Base-by-base conservation (phyloP, 257 asterid species). In the Primulina eburnea region DNA sequence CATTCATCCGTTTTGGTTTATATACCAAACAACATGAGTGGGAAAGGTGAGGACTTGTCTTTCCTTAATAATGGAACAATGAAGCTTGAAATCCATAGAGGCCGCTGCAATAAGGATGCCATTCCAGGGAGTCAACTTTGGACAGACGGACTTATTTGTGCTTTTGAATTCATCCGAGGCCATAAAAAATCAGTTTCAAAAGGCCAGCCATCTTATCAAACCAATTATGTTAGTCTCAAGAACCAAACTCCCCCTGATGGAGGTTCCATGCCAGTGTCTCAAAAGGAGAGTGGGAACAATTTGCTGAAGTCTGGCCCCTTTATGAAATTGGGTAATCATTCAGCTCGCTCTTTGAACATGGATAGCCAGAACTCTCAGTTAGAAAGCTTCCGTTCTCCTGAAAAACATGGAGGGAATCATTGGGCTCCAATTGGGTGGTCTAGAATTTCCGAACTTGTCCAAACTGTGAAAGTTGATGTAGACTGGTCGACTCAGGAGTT, bases 371-470 rank as follows among this genome's bases (percentile, higher is more conserved):
- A 28, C 30, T 28, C 30, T 28, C 4, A 3, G 30, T 28, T 3
- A 28, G 30, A 28, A 28, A 1, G 30, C 30, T 28, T 28, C 30
- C 30, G 4, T 28, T 28, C 30, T 28, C 2, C 18, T 62, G 88
- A 85, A 67, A 81, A 66, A 76, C 56, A 55, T 71, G 88, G 76
- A 68, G 85, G 92, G 68, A 87, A 84, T 70, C 82, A 59, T 47
- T 92, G 98, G 98, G 82, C 68, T 71, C 98, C 98, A 32, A 92
- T 92, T 68, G 98, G 98, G 53, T 92, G 98, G 97, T 68, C 85
- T 68, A 83, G 97, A 73, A 83, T 92, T 74, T 86, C 84, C 16
- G 96, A 88, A 70, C 96, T 92, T 62, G 85, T 77, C 52, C 87
- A 69, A 76, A 77, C 79, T 20, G 90, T 88, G 70, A 89, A 84